A percentile compares a stretch with the other conserved stretches of the same genome.
Evolutionary conservation across 371 early-diverging fungal species (phyloP).

Genomic region (Mucor mucedo): DNA sequence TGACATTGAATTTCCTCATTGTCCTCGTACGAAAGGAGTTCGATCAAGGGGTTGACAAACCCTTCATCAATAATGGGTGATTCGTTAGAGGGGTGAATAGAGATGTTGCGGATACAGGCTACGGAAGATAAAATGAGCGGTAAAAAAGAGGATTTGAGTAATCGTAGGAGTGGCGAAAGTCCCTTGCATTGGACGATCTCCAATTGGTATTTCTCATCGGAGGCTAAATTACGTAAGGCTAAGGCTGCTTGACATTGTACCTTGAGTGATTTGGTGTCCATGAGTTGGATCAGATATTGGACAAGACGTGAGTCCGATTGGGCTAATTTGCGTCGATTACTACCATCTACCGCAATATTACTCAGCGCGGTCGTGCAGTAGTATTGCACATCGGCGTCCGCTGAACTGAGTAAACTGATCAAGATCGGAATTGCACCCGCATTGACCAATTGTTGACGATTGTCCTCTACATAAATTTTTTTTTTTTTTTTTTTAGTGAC

Average conservation of each 20-base stretch:
- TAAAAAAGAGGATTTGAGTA: conserved; percentile 78
- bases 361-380: conserved; percentile 91
- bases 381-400: conserved; percentile 89
- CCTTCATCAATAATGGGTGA: conserved; percentile 84
- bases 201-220: conserved; percentile 85
- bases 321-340: conserved; percentile 76
- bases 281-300: conserved; percentile 77
- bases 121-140: conserved; percentile 86
- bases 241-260: conserved; percentile 67
- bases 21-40: conserved; percentile 72
- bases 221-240: conserved; percentile 84
- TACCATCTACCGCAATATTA: conserved; percentile 90
- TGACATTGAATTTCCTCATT: conserved; percentile 89
- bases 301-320: conserved; percentile 80
- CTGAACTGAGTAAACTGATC: conserved; percentile 77
- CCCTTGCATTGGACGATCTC: conserved; percentile 86
- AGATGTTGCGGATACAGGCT: conserved; percentile 93
- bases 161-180: conserved; percentile 72
- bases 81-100: conserved; percentile 89
- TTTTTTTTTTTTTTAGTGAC: too few species aligned
- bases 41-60: conserved; percentile 78
- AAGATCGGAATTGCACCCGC: conserved; percentile 88
- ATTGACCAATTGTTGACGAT: conserved; percentile 84
- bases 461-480: conserved; percentile 59
- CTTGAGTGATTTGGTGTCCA: conserved; percentile 80